Evolutionary conservation across 2,329 filamentous ascomycete species (phyloP).

Genomic region (Fusarium caatingaense): DNA sequence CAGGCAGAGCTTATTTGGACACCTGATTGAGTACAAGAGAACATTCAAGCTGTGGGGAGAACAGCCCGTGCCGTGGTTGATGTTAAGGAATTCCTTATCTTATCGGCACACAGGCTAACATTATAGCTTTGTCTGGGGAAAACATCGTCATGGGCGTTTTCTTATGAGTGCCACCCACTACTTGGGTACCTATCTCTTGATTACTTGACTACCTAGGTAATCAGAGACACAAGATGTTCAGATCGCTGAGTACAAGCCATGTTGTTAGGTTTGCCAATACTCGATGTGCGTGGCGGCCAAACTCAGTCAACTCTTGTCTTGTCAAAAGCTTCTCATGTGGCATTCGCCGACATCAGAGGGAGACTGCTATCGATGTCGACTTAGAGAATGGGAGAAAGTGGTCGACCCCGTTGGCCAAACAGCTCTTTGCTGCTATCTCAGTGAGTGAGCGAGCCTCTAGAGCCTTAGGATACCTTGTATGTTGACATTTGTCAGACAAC

Average conservation of each 20-base stretch:
- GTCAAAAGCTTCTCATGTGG: constrained; percentile 46
- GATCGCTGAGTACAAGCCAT: constrained; percentile 24
- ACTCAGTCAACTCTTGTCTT: constrained; percentile 17
- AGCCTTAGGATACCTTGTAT: not conserved
- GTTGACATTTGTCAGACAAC: constrained; percentile 64
- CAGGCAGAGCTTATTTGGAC: not conserved
- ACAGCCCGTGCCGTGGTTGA: not conserved
- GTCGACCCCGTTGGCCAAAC: constrained; percentile 93
- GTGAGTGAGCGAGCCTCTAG: constrained; percentile 56
- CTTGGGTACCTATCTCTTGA: not conserved
- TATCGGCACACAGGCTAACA: constrained; percentile 26
- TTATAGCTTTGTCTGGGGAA: constrained; percentile 16
- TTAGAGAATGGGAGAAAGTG: constrained; percentile 70
- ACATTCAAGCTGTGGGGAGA: constrained; percentile 11
- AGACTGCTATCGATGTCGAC: constrained; percentile 30
- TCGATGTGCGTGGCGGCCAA: constrained; percentile 25
- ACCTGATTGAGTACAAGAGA: not conserved
- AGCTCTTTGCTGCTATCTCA: constrained; percentile 85
- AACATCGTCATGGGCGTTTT: constrained; percentile 32
- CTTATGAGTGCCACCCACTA: constrained; percentile 15
- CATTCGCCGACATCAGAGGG: constrained; percentile 24
- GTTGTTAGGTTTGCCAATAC: constrained; percentile 19
- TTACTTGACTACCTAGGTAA: not conserved
- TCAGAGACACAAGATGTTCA: constrained; percentile 30
- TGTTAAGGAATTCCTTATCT: constrained; percentile 39